phyloP scores from a whole-genome alignment of 176 grass and related monocot genomes.

The Rhipidocladum racemiflorum region DNA sequence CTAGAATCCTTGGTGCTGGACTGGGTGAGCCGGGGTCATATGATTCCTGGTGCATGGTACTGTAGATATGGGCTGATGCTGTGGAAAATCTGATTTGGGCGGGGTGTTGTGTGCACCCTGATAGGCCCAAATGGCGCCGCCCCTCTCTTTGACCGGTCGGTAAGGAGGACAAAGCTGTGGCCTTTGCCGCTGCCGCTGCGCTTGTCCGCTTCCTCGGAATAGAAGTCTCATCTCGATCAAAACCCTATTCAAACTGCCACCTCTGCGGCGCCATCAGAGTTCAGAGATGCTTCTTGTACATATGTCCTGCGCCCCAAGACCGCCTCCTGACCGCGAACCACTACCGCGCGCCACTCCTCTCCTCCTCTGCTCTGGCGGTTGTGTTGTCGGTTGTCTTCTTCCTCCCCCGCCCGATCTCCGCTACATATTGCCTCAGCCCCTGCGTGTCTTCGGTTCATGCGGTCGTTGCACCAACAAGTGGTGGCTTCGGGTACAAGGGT shows the following conservation, averaged over 20 bases:
- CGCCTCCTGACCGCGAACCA: not conserved
- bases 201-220: slow-evolving; percentile 51
- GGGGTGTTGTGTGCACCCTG: too few species aligned
- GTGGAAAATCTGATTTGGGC: too few species aligned
- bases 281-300: slow-evolving; percentile 28
- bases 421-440: slow-evolving; percentile 33
- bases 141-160: not conserved
- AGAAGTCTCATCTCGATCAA: slow-evolving; percentile 25
- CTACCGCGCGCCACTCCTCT: not conserved
- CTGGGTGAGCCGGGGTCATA: too few species aligned
- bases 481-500: not conserved
- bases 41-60: too few species aligned
- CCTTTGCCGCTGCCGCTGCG: not conserved
- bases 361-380: not conserved
- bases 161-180: not conserved
- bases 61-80: too few species aligned
- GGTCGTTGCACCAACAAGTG: not conserved
- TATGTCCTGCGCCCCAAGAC: not conserved
- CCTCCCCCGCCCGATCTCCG: not conserved
- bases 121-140: too few species aligned
- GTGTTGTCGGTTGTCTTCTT: not conserved
- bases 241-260: slow-evolving; percentile 19
- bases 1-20: too few species aligned
- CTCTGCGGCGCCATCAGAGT: not conserved
- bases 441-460: not conserved